These are phyloP conservation scores for Sphagnum contortum DNA, from an alignment of 225 moss, liverwort and hornwort genomes.

Conservation along the genomic window DNA sequence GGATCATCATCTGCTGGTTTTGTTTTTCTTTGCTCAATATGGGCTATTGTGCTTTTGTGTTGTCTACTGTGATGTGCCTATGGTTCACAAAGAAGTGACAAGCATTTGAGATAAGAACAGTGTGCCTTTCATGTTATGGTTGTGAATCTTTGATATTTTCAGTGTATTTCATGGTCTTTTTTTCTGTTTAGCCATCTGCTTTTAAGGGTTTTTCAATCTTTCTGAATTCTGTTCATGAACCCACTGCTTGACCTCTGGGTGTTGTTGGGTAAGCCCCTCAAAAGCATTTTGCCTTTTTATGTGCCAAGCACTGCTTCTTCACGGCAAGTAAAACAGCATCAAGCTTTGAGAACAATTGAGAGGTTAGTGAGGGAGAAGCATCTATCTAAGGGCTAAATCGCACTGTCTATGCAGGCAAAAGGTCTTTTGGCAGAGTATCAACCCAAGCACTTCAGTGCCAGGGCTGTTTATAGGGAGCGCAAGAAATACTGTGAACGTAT, in stretches of 20 bases:
- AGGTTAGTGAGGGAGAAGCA: slow-evolving; percentile 23
- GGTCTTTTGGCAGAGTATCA: slow-evolving; percentile 94
- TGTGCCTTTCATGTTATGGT: too few relatives aligned
- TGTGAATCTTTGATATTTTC: too few relatives aligned
- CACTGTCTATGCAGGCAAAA: slow-evolving; percentile 82
- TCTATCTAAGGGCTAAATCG: slow-evolving; percentile 44
- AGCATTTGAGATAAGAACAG: too few relatives aligned
- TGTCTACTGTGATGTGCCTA: slow-evolving; percentile 21
- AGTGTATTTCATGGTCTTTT: too few relatives aligned
- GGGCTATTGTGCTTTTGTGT: slow-evolving; percentile 22
- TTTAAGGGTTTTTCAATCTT: too few relatives aligned
- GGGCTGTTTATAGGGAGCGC: slow-evolving; percentile 96
- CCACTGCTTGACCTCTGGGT: too few relatives aligned
- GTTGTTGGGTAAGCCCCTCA: slow-evolving; percentile 9
- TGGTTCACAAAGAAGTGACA: slow-evolving; percentile 15
- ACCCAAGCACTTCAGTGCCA: slow-evolving; percentile 99
- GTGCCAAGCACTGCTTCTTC: slow-evolving; percentile 25
- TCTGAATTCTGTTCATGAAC: too few relatives aligned
- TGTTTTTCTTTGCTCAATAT: slow-evolving; percentile 27
- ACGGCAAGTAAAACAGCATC: slow-evolving; percentile 24
- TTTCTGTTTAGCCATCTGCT: too few relatives aligned
- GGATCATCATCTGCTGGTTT: slow-evolving; percentile 23
- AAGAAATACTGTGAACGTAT: slow-evolving; percentile 91
- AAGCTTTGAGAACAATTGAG: slow-evolving; percentile 31
- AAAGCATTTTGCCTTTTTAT: slow-evolving; percentile 20